Evolutionary conservation across 805 yeast species (phyloP), one percentile per base, ranked within the genome.

Genomic region (Candida khao-thaluensis): DNA sequence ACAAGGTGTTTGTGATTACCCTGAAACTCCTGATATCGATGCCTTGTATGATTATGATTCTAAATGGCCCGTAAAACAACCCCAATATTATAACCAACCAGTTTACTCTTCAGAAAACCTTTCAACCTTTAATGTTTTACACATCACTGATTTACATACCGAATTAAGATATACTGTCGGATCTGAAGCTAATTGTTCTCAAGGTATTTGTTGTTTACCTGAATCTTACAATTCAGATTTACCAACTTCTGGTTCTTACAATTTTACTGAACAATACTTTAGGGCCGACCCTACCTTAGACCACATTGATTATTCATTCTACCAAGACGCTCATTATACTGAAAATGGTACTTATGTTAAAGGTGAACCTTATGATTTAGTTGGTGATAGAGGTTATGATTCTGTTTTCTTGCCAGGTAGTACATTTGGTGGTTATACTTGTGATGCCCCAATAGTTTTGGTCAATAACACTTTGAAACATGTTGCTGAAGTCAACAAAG

Each of bases 381-480:
- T 55, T n/a, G 47, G 44, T 30, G 41, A 32, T 2, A 42, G 51
- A 42, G 53, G 59, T 7, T 47, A 43, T 34, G 54, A 49, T 20
- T 41, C 48, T 4, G 49, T 44, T 14, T 44, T 45, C 50, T 47
- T 27, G 1, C 84, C 85, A 7, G 86, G 86, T 5, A 69, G 77
- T 11, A 65, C 76, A 25, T 82, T 71, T 50, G 90, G 89, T 12
- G 61, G 69, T 40, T 82, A 82, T 57, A 47, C 56, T 14, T 82
- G 89, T 60, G 90, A 82, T 54, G 62, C 84, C 4, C 88, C 90
- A 5, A 80, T 75, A 44, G 56, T 76, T 12, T 60, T 82, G 47
- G 63, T 82, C 49, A 81, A 81, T 54, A 74, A 75, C 46, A 73
- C 85, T 8, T 59, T 82, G 54, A 64, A 64, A 35, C 41, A 48